A percentile compares a stretch with the other conserved stretches of the same genome.
phyloP scores from a whole-genome alignment of 805 yeast species.

The Saccharomycopsis sp. region DNA sequence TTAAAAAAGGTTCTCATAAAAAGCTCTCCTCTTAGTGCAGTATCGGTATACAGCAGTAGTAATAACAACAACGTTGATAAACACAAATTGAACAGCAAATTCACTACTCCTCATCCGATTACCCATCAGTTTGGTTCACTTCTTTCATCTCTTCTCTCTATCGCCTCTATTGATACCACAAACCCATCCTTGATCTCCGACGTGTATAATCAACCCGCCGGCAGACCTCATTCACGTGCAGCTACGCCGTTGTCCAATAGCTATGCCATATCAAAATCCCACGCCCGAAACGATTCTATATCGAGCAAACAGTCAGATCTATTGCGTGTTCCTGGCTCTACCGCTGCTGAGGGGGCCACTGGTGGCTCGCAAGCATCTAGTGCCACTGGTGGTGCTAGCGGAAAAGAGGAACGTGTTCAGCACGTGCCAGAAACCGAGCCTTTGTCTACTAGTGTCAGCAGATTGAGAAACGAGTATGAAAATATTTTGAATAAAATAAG shows the following conservation, averaged over 20 bases:
- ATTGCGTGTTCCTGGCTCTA: not conserved
- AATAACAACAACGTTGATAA: not conserved
- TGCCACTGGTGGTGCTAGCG: not conserved
- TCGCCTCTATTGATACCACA: slow-evolving; percentile 33
- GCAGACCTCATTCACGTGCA: slow-evolving; percentile 1
- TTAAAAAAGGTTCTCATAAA: slow-evolving; percentile 45
- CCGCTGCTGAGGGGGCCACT: slow-evolving; percentile 24
- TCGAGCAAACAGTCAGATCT: not conserved
- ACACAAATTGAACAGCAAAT: not conserved
- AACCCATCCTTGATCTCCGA: slow-evolving; percentile 12
- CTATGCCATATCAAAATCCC: slow-evolving; percentile 5
- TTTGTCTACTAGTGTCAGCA: slow-evolving; percentile 54
- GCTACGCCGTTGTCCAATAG: slow-evolving; percentile 8
- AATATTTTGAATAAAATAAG: slow-evolving; percentile 66
- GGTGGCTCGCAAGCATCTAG: slow-evolving; percentile 28
- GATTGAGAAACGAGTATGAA: slow-evolving; percentile 78
- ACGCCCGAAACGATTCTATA: not conserved
- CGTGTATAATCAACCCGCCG: not conserved
- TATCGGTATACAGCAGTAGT: not conserved
- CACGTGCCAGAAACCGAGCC: slow-evolving; percentile 45
- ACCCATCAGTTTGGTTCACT: slow-evolving; percentile 78
- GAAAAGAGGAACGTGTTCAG: slow-evolving; percentile 18
- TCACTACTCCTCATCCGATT: slow-evolving; percentile 46
- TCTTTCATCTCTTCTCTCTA: slow-evolving; percentile 60
- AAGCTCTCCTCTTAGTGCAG: slow-evolving; percentile 27